A percentile compares a stretch with the other conserved stretches of the same genome.
phyloP scores from a whole-genome alignment of 225 moss, liverwort and hornwort species.

The Climacium dendroides region DNA sequence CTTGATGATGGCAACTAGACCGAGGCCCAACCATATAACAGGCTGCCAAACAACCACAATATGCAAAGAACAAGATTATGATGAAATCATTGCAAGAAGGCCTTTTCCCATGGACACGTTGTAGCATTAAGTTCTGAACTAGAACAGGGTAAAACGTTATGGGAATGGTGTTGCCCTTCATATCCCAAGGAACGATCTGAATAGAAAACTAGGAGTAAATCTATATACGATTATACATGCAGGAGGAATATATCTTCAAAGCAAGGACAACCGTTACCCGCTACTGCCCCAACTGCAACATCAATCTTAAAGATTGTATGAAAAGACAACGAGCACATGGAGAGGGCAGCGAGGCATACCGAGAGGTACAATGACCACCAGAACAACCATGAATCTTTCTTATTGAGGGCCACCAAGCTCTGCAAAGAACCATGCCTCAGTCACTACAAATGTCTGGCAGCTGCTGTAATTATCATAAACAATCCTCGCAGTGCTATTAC shows the following conservation, averaged over 20 bases:
- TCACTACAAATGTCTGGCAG: not conserved
- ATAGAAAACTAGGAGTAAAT: not conserved
- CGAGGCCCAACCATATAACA: constrained; percentile 57
- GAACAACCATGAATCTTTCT: constrained; percentile 70
- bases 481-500: not conserved
- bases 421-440: constrained; percentile 2
- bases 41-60: constrained; percentile 34
- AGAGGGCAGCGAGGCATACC: constrained; percentile 17
- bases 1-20: constrained; percentile 43
- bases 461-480: not conserved
- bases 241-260: not conserved
- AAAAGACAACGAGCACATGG: not conserved
- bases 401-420: constrained; percentile 33
- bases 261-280: not conserved
- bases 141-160: not conserved
- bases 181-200: not conserved
- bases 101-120: not conserved
- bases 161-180: not conserved
- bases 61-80: not conserved
- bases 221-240: not conserved
- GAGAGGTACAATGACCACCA: constrained; percentile 67
- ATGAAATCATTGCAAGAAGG: not conserved
- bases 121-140: not conserved
- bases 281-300: not conserved
- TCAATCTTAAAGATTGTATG: not conserved